Evolutionary conservation across 2,329 filamentous ascomycete genomes (phyloP), one percentile per base, ranked within the genome.

Genomic region (Calonectria multiphialidica): DNA sequence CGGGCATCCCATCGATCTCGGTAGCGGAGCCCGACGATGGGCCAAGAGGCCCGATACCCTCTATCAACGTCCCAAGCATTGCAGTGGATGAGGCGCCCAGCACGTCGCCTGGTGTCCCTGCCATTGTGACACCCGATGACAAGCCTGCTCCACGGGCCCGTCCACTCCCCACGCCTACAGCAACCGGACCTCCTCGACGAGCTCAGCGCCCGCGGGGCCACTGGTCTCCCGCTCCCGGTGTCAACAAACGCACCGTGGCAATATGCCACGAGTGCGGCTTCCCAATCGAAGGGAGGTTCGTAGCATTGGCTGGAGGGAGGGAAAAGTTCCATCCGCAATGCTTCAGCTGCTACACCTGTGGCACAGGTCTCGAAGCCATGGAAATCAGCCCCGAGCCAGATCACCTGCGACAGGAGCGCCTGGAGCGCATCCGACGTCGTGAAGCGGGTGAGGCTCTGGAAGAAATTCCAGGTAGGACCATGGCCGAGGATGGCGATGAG

Each of bases 361-460:
- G 93, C 35, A 98, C 96, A 12, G 90, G 92, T 23, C 93, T 99
- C 21, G 97, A 99, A 85, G 96, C 95, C 68, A 94, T 99, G 70
- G 97, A 98, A 78, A 98, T 99, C 83, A 98, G 97, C 77, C 95
- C 95, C 0, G 97, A 99, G 83, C 97, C 97, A 0, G 91, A 95
- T 10, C 85, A 88, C 49, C 90, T 91, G 76, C 93, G 95, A 53
- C 85, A 85, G 2, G 93, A 93, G 63, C 93, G 97, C 30, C 86
- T 98, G 1, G 90, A 92, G 35, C 91, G 94, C n/a, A 95, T 96
- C 78, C 87, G 85, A 35, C 89, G 90, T 28, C 91, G 93, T 18
- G 87, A 85, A 0, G 84, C 84, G 0, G 91, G 90, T 28, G 89
- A 93, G 75, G 80, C 90, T 1, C 83, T 94, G 13, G 86, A 91